A percentile compares a stretch with the other conserved stretches of the same genome.
phyloP scores from a whole-genome alignment of 257 asterid species.

The Anisodus tanguticus region DNA sequence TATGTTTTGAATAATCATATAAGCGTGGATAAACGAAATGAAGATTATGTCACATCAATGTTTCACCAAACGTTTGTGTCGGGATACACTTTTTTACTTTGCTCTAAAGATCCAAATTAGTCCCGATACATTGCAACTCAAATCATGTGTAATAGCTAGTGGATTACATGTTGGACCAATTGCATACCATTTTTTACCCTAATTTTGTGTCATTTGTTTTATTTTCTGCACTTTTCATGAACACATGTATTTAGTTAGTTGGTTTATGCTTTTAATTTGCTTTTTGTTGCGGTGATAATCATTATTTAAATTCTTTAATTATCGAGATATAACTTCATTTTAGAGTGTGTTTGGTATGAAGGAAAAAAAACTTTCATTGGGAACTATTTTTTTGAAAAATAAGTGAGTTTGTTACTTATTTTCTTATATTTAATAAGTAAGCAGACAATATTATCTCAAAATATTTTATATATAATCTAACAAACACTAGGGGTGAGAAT shows the following conservation, averaged over 20 bases:
- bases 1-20: constrained; percentile 14
- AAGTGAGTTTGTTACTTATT: neutral
- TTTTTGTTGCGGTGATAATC: neutral
- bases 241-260: neutral
- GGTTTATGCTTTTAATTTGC: neutral
- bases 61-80: constrained; percentile 7
- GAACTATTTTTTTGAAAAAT: neutral
- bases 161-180: constrained; percentile 15
- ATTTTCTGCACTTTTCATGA: neutral
- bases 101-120: neutral
- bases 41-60: constrained; percentile 23
- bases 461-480: too few relatives aligned
- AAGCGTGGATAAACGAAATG: constrained; percentile 28
- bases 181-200: neutral
- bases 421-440: neutral
- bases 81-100: constrained; percentile 2
- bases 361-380: fast-evolving
- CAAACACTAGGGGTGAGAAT: too few relatives aligned
- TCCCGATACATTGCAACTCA: constrained; percentile 22
- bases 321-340: neutral
- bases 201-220: constrained; percentile 8
- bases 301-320: neutral
- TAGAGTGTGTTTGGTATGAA: neutral
- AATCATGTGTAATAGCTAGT: constrained; percentile 25
- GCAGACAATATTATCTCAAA: neutral